These are phyloP conservation scores for Leccinellum rugosiceps DNA, from an alignment of 768 basidiomycete genomes.

Conservation along the genomic window DNA sequence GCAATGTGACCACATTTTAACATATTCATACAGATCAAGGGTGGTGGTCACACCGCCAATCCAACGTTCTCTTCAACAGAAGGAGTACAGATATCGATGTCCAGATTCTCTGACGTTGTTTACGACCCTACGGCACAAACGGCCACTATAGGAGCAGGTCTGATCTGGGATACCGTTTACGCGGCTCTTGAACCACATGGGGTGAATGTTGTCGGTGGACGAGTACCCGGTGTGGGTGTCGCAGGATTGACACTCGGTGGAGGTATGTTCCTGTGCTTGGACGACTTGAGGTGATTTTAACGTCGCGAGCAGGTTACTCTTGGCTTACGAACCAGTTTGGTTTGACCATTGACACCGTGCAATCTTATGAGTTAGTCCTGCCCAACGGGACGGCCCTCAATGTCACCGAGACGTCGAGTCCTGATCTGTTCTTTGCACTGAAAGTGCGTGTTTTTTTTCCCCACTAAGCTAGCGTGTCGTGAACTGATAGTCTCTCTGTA, in stretches of 20 bases:
- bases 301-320: constrained; percentile 13
- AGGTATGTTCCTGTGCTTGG: constrained; percentile 29
- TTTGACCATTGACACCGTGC: constrained; percentile 53
- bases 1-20: background rate
- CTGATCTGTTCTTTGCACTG: constrained; percentile 45
- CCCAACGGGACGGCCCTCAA: constrained; percentile 38
- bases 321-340: constrained; percentile 63
- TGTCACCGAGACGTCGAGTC: constrained; percentile 33
- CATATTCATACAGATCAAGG: constrained; percentile 45
- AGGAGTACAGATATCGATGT: constrained; percentile 58
- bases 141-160: constrained; percentile 37
- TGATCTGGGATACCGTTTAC: constrained; percentile 69
- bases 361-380: constrained; percentile 53
- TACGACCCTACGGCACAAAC: constrained; percentile 41
- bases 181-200: constrained; percentile 40
- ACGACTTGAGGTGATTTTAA: background rate
- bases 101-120: constrained; percentile 39
- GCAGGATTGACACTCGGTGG: constrained; percentile 58
- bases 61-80: constrained; percentile 55
- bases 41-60: constrained; percentile 56
- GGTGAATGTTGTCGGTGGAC: constrained; percentile 55
- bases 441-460: constrained; percentile 28
- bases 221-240: constrained; percentile 55
- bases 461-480: background rate
- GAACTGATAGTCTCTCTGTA: constrained; percentile 15